These are phyloP conservation scores for Hibiscus tridactylites DNA, from an alignment of 345 rosid genomes.

Conservation along the genomic window DNA sequence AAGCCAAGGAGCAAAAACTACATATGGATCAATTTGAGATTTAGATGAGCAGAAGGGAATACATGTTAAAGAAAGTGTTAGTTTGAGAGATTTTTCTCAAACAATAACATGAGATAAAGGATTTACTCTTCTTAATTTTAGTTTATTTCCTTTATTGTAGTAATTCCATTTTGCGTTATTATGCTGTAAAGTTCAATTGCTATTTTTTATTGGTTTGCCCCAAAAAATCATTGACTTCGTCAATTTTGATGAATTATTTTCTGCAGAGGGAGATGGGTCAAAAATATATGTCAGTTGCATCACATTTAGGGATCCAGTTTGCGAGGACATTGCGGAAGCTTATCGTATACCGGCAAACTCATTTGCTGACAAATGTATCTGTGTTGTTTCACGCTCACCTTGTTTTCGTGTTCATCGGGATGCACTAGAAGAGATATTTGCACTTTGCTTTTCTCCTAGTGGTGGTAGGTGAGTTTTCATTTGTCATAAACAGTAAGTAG, in stretches of 20 bases:
- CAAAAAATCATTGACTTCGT: background rate
- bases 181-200: background rate
- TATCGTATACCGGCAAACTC: constrained; percentile 73
- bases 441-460: constrained; percentile 76
- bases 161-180: background rate
- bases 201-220: background rate
- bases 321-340: constrained; percentile 93
- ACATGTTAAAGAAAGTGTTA: background rate
- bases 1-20: background rate
- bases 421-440: constrained; percentile 78
- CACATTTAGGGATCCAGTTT: constrained; percentile 89
- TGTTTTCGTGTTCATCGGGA: constrained; percentile 63
- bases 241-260: background rate
- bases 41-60: background rate
- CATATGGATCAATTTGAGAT: background rate
- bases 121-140: background rate
- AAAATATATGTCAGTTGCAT: constrained; percentile 93
- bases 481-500: background rate
- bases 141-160: background rate
- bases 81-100: background rate
- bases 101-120: background rate
- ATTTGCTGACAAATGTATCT: constrained; percentile 89
- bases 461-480: constrained; percentile 69
- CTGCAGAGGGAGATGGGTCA: constrained; percentile 96
- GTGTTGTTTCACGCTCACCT: constrained; percentile 85